phyloP scores from a whole-genome alignment of 1,284 basidiomycete species.

The Puccinia horiana region DNA sequence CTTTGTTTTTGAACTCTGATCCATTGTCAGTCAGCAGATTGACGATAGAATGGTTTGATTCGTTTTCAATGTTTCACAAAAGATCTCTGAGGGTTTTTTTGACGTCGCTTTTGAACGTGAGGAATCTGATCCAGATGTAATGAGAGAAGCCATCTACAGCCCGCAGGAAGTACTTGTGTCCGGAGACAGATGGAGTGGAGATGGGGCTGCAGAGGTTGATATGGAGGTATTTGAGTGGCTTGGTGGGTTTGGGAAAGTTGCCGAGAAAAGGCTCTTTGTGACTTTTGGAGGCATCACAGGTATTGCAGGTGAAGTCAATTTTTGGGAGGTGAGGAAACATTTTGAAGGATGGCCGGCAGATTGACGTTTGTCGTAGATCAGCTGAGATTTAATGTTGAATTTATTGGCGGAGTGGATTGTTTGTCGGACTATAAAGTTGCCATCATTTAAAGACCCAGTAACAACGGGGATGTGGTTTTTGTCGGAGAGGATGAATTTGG shows the following conservation, averaged over 20 bases:
- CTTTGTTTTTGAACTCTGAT: slow-evolving; percentile 17
- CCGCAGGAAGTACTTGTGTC: neutral
- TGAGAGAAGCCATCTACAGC: slow-evolving; percentile 31
- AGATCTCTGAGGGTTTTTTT: slow-evolving; percentile 5
- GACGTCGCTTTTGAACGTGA: neutral
- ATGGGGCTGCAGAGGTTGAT: slow-evolving; percentile 18
- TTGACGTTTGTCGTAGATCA: neutral
- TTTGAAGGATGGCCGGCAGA: neutral
- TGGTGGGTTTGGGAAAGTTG: slow-evolving; percentile 14
- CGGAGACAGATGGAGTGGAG: neutral
- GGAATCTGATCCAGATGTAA: slow-evolving; percentile 21
- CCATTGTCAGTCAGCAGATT: slow-evolving; percentile 4
- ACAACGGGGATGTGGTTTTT: neutral
- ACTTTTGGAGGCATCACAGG: neutral
- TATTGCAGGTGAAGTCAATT: neutral
- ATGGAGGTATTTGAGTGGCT: slow-evolving; percentile 7
- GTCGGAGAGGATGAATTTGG: neutral
- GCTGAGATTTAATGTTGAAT: neutral
- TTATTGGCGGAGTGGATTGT: neutral
- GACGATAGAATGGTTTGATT: neutral
- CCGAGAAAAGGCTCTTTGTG: slow-evolving; percentile 12
- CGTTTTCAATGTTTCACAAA: neutral
- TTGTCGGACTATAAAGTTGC: slow-evolving; percentile 1
- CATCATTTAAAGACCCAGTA: neutral
- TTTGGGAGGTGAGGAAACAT: slow-evolving; percentile 15